Percentiles rank a stretch among this genome's conserved stretches.
Conservation (phyloP, 108 stramenopile species). For the Nannochloropsis salina region DNA sequence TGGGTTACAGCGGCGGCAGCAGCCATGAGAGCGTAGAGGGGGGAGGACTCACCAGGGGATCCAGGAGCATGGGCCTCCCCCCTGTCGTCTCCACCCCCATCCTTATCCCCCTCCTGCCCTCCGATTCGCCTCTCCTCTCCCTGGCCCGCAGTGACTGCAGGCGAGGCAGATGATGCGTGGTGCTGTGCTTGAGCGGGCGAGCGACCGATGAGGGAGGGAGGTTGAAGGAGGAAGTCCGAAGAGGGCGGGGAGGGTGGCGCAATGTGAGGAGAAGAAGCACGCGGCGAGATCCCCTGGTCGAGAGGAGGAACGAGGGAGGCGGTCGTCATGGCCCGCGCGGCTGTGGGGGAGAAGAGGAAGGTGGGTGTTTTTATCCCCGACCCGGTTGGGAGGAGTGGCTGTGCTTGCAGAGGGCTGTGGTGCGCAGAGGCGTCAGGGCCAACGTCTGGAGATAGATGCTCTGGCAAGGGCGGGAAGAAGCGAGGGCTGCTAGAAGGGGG, state of each 20-base stretch:
- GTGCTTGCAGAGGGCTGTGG: not conserved
- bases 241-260: not conserved
- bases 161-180: not conserved
- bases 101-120: not conserved
- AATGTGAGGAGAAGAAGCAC: too few relatives aligned
- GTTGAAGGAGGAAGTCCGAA: not conserved
- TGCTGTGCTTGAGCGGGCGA: not conserved
- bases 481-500: not conserved
- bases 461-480: not conserved
- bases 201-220: not conserved
- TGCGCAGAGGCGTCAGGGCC: not conserved
- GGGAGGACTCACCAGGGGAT: not conserved
- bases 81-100: not conserved
- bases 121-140: not conserved
- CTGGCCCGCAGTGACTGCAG: not conserved
- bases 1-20: not conserved
- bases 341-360: not conserved
- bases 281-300: not conserved
- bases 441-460: too few relatives aligned
- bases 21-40: not conserved
- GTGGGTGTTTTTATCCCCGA: not conserved
- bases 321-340: not conserved
- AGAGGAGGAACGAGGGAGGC: not conserved
- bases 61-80: not conserved
- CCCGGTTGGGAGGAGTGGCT: not conserved